phyloP scores from a whole-genome alignment of 2,329 filamentous ascomycete species.

The Arthrinium phaeospermum region DNA sequence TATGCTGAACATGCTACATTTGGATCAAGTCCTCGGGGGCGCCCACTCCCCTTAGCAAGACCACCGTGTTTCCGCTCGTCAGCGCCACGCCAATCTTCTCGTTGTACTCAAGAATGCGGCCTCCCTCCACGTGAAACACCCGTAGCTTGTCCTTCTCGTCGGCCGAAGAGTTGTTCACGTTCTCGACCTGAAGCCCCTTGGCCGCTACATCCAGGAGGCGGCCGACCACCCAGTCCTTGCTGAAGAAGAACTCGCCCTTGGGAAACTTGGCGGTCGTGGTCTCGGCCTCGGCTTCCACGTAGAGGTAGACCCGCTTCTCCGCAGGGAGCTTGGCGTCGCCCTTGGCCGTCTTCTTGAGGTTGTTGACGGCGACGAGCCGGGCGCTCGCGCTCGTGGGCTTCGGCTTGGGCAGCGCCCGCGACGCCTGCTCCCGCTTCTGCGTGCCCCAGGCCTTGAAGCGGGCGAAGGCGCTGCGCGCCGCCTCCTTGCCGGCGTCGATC shows the following conservation, averaged over 20 bases:
- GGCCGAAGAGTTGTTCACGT: constrained; percentile 79
- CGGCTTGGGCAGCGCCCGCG: constrained; percentile 63
- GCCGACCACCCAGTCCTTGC: constrained; percentile 87
- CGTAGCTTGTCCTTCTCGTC: constrained; percentile 81
- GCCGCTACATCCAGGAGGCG: constrained; percentile 80
- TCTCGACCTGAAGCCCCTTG: constrained; percentile 77
- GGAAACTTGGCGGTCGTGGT: constrained; percentile 85
- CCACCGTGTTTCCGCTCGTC: constrained; percentile 86
- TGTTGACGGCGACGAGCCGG: constrained; percentile 72
- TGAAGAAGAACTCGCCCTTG: constrained; percentile 81
- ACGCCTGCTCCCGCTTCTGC: constrained; percentile 71
- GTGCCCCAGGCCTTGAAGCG: constrained; percentile 81
- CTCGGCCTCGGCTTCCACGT: constrained; percentile 88
- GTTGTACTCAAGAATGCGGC: constrained; percentile 82
- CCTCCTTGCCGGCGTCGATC: constrained; percentile 63
- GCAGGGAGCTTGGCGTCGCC: constrained; percentile 81
- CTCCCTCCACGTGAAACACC: constrained; percentile 92
- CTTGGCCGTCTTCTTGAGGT: constrained; percentile 85
- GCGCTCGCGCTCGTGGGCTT: constrained; percentile 68
- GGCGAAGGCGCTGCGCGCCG: constrained; percentile 71
- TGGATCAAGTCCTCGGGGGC: constrained; percentile 77
- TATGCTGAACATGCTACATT: constrained; percentile 37
- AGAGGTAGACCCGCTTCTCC: constrained; percentile 89
- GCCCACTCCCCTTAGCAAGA: constrained; percentile 84
- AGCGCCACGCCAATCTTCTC: constrained; percentile 81